Base-by-base conservation (phyloP, 1,139 yeast species). In the Taphrina populina region DNA sequence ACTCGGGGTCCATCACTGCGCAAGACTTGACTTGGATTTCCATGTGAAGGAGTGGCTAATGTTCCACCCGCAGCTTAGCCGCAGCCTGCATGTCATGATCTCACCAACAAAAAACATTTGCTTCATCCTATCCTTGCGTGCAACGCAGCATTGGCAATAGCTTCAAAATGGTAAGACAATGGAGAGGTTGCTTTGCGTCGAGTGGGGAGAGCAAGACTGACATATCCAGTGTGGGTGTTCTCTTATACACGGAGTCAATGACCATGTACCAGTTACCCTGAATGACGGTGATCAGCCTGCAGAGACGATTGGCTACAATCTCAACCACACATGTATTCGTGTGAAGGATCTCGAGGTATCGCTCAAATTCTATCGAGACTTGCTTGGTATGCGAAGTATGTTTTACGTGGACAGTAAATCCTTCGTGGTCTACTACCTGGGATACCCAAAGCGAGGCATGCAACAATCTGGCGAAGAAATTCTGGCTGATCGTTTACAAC, bases 1-100 rank as follows among this genome's bases (percentile, higher is more conserved):
- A 92, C 19, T 43, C 57, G 6, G 27, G 45, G 11, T 24, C 45
- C 20, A 10, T 40, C 4, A 6, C 30, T 11, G n/a, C n/a, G n/a
- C n/a, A n/a, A n/a, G n/a, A n/a, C n/a, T n/a, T n/a, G n/a, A n/a
- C n/a, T n/a, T n/a, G n/a, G n/a, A n/a, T n/a, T n/a, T n/a, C n/a
- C n/a, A n/a, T n/a, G n/a, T n/a, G n/a, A n/a, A n/a, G n/a, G n/a
- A n/a, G n/a, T n/a, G n/a, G n/a, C n/a, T n/a, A n/a, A n/a, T n/a
- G n/a, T n/a, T n/a, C n/a, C n/a, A n/a, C n/a, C n/a, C n/a, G n/a
- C n/a, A n/a, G n/a, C n/a, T n/a, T n/a, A n/a, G n/a, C n/a, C n/a
- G n/a, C n/a, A n/a, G n/a, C n/a, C n/a, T n/a, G n/a, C n/a, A n/a
- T n/a, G n/a, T n/a, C n/a, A n/a, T n/a, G n/a, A n/a, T n/a, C n/a